Conservation (phyloP, 805 yeast genomes). For the Candida coquimbonensis region DNA sequence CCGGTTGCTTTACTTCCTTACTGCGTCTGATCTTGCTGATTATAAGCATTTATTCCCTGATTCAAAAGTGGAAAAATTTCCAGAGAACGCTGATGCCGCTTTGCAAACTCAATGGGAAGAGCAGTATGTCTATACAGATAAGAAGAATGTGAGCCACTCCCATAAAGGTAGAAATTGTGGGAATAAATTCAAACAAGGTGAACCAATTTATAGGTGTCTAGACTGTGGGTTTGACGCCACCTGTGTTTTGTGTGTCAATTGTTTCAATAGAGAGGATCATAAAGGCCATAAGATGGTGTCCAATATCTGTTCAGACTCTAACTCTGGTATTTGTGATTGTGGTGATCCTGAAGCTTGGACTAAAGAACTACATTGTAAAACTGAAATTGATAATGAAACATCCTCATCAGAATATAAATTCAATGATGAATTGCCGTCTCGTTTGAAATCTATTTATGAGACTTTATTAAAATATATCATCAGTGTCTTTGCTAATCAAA, state of each 20-base stretch:
- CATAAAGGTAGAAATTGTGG: constrained; percentile 69
- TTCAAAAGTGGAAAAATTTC: not conserved
- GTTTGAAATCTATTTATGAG: constrained; percentile 23
- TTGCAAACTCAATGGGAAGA: not conserved
- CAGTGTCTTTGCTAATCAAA: constrained; percentile 32
- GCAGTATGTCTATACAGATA: not conserved
- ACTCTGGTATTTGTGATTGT: constrained; percentile 54
- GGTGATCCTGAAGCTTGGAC: constrained; percentile 85
- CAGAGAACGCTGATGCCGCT: not conserved
- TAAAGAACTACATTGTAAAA: constrained; percentile 42
- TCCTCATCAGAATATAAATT: constrained; percentile 22
- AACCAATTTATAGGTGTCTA: constrained; percentile 63
- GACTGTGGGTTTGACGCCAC: constrained; percentile 76
- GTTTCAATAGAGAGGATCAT: constrained; percentile 69
- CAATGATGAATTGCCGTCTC: constrained; percentile 7
- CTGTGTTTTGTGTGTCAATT: constrained; percentile 67
- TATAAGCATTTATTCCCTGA: constrained; percentile 2
- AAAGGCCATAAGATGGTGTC: constrained; percentile 51
- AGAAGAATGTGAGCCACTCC: constrained; percentile 1
- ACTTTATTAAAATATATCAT: constrained; percentile 35
- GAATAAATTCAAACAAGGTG: constrained; percentile 49
- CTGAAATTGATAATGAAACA: constrained; percentile 13
- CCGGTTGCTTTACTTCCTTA: not conserved
- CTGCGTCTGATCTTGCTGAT: not conserved
- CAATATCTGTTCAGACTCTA: constrained; percentile 27